Percentiles rank a stretch among this genome's conserved stretches.
Evolutionary conservation across 768 basidiomycete species (phyloP).

Genomic region (Boletus sp.): DNA sequence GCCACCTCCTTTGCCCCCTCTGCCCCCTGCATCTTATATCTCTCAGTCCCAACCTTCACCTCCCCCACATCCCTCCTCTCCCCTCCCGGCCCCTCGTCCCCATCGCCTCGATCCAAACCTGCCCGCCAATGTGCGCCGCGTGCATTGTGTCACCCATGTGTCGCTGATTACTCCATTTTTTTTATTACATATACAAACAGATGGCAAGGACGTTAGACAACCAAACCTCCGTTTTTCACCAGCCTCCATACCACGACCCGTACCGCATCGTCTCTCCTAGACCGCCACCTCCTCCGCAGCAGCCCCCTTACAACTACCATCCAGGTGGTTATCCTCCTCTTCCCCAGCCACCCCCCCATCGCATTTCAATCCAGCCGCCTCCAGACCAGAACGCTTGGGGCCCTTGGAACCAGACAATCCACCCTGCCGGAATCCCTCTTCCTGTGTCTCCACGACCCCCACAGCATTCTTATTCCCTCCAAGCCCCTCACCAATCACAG

Average conservation of each 20-base stretch:
- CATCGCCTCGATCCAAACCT: constrained; percentile 58
- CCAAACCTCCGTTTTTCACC: constrained; percentile 31
- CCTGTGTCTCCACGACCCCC: constrained; percentile 23
- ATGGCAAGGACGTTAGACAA: constrained; percentile 64
- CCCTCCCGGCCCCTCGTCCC: constrained; percentile 64
- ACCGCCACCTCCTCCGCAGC: constrained; percentile 20
- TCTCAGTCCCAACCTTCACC: constrained; percentile 20
- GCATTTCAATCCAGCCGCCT: constrained; percentile 20
- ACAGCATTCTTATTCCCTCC: constrained; percentile 13
- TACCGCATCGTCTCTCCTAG: constrained; percentile 24
- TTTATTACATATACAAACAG: constrained; percentile 38
- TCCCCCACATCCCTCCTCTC: constrained; percentile 41
- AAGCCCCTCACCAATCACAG: constrained; percentile 21
- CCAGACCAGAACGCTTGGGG: constrained; percentile 28
- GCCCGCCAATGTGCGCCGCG: constrained; percentile 56
- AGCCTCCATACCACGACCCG: constrained; percentile 22
- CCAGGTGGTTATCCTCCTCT: constrained; percentile 13
- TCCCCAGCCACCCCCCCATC: constrained; percentile 10
- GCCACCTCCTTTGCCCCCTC: constrained; percentile 50
- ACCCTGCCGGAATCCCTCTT: constrained; percentile 18
- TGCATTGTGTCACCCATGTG: constrained; percentile 10
- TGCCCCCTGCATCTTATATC: constrained; percentile 38
- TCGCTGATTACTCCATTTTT: constrained; percentile 17
- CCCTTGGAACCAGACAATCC: not conserved
- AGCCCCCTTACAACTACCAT: constrained; percentile 12